Conservation (phyloP, 2,329 filamentous ascomycete species). For the Cladosporium sp. region DNA sequence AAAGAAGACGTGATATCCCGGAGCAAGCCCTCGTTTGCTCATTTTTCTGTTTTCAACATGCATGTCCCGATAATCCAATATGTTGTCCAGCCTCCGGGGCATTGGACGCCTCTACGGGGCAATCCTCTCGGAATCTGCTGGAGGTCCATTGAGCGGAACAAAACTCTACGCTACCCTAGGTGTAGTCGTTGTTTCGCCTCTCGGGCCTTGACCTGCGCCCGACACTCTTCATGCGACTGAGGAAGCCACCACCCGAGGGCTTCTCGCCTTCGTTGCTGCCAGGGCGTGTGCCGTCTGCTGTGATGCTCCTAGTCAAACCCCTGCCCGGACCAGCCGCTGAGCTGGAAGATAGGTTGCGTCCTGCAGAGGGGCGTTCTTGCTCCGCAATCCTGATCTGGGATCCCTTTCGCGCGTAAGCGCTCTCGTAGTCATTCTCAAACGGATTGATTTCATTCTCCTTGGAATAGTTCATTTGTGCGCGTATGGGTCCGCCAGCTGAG, state of each 20-base stretch:
- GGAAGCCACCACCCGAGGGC: slow-evolving; percentile 51
- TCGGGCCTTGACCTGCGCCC: slow-evolving; percentile 46
- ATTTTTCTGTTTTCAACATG: not conserved
- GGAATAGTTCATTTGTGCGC: slow-evolving; percentile 26
- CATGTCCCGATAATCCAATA: not conserved
- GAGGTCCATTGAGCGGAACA: no score
- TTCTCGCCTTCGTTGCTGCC: slow-evolving; percentile 10
- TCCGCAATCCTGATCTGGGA: slow-evolving; percentile 50
- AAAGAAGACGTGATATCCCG: no score
- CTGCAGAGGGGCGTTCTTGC: slow-evolving; percentile 27
- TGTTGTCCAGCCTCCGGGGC: no score
- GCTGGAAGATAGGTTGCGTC: slow-evolving; percentile 4
- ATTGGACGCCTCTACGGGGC: no score
- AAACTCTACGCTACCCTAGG: not conserved
- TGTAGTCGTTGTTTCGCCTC: slow-evolving; percentile 9
- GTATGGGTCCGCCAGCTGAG: slow-evolving; percentile 37
- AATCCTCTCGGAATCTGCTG: no score
- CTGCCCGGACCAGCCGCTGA: slow-evolving; percentile 21
- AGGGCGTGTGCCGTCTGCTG: slow-evolving; percentile 29
- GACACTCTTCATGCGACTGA: slow-evolving; percentile 75
- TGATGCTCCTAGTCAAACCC: slow-evolving; percentile 58
- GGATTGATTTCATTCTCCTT: slow-evolving; percentile 55
- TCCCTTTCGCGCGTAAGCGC: slow-evolving; percentile 59
- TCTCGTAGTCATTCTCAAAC: slow-evolving; percentile 68
- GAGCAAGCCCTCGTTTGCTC: not conserved